These are phyloP conservation scores for Telopea speciosissima DNA, from an alignment of 177 flowering plant species.

Conservation along the genomic window DNA sequence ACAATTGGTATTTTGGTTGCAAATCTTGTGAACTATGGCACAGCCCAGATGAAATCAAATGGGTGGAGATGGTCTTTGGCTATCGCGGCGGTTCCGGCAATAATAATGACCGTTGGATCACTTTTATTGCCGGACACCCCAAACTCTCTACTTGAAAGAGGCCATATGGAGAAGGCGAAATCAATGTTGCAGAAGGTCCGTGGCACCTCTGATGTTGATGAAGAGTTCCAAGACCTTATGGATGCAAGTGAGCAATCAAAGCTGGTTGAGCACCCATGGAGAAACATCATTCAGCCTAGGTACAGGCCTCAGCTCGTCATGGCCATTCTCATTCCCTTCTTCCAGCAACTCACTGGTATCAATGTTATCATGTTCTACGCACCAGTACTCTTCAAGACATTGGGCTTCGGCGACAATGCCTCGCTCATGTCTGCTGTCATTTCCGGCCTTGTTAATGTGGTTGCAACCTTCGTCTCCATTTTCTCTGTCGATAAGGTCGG, in stretches of 20 bases:
- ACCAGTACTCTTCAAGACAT: constrained; percentile 19
- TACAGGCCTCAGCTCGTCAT: constrained; percentile 20
- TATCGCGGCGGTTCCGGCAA: constrained; percentile 16
- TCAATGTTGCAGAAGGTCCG: constrained; percentile 13
- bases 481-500: constrained; percentile 16
- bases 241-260: constrained; percentile 12
- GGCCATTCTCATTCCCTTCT: constrained; percentile 19
- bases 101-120: constrained; percentile 12
- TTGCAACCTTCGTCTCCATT: constrained; percentile 18
- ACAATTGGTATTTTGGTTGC: constrained; percentile 19
- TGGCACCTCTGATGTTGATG: constrained; percentile 10
- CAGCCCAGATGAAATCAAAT: constrained; percentile 13
- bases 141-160: constrained; percentile 16
- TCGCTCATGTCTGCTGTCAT: constrained; percentile 24
- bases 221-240: constrained; percentile 16
- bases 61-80: constrained; percentile 20
- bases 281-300: constrained; percentile 2
- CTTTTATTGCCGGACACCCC: constrained; percentile 20
- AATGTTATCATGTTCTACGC: constrained; percentile 21
- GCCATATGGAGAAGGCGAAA: constrained; percentile 9
- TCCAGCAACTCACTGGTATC: constrained; percentile 24
- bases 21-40: constrained; percentile 18
- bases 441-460: constrained; percentile 7
- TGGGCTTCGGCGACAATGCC: constrained; percentile 19
- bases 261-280: constrained; percentile 8